Base-by-base conservation (phyloP, 495 filamentous ascomycete genomes). In the Penicillium steckii region DNA sequence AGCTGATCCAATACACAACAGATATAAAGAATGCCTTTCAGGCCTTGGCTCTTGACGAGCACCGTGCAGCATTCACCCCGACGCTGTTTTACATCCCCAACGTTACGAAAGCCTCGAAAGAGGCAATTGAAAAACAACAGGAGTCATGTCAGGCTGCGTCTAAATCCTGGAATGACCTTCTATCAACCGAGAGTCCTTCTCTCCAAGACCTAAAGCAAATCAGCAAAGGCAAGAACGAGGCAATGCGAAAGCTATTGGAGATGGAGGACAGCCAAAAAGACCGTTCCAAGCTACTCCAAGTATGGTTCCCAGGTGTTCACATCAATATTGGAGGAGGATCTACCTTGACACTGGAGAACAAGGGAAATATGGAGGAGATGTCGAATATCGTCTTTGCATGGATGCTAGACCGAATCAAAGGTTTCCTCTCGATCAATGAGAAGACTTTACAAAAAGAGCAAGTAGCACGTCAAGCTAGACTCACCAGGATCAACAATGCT, bases 11-110 rank as follows among this genome's bases (percentile, higher is more conserved):
- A n/a, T n/a, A n/a, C 44, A 57, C 61, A 19, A 53, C 23, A 48
- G 46, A 75, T 45, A 73, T 85, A 42, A 64, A 77, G 40, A 67
- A 83, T 53, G 82, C 83, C 8, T 85, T 77, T 52, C 82, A 85
- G 23, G 83, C 82, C 21, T 58, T 85, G 12, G 73, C 80, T 13
- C 49, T 45, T 12, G 49, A 33, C 45, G 49, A 44, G 21, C 40
- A 35, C 8, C 46, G 46, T 26, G 46, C 46, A 9, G 46, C 46
- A 8, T 48, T 48, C 8, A 48, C 30, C 13, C 46, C 46, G 8
- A 48, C 46, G 9, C 25, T 48, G 0, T 48, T 48, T n/a, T 48
- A 48, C 2, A n/a, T 49, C 13, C 33, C 46, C 10, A 12, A 21
- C 10, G 32, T 49, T 24, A 41, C 22, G 10, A 29, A 40, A 30